These are phyloP conservation scores for Dioszegia aurantiaca DNA, from an alignment of 768 basidiomycete genomes.

Conservation along the genomic window DNA sequence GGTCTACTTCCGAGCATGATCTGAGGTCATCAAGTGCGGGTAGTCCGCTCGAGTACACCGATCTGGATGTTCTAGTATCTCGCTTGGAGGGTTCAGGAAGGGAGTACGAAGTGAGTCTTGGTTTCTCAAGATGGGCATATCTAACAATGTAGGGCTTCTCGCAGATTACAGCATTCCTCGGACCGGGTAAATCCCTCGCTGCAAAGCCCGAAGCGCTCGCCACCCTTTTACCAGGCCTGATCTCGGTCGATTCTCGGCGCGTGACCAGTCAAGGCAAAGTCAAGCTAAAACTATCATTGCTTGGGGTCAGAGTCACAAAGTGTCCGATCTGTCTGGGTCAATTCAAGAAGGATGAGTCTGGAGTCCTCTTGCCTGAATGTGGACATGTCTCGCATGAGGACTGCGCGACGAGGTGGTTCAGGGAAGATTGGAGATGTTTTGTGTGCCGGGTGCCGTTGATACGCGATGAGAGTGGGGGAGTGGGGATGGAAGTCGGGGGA, in stretches of 20 bases:
- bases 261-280: conserved; percentile 64
- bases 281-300: conserved; percentile 66
- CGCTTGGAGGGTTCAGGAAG: conserved; percentile 59
- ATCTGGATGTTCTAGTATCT: conserved; percentile 65
- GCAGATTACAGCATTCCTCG: conserved; percentile 63
- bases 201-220: conserved; percentile 30
- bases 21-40: neutral
- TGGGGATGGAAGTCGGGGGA: conserved; percentile 6
- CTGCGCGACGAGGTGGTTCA: conserved; percentile 66
- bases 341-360: conserved; percentile 63
- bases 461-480: conserved; percentile 18
- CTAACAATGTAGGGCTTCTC: conserved; percentile 58
- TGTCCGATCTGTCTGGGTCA: conserved; percentile 72
- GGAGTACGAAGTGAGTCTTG: conserved; percentile 62
- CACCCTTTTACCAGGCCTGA: conserved; percentile 46
- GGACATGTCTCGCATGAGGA: conserved; percentile 62
- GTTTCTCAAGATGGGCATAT: neutral
- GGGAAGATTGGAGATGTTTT: conserved; percentile 63
- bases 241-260: conserved; percentile 63
- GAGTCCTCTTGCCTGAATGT: conserved; percentile 61
- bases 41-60: conserved; percentile 56
- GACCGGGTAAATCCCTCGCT: conserved; percentile 55
- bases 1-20: conserved; percentile 15
- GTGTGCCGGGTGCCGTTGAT: conserved; percentile 57
- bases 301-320: conserved; percentile 65